Conservation (phyloP, 1,139 yeast species). For the Torulaspora globosa region DNA sequence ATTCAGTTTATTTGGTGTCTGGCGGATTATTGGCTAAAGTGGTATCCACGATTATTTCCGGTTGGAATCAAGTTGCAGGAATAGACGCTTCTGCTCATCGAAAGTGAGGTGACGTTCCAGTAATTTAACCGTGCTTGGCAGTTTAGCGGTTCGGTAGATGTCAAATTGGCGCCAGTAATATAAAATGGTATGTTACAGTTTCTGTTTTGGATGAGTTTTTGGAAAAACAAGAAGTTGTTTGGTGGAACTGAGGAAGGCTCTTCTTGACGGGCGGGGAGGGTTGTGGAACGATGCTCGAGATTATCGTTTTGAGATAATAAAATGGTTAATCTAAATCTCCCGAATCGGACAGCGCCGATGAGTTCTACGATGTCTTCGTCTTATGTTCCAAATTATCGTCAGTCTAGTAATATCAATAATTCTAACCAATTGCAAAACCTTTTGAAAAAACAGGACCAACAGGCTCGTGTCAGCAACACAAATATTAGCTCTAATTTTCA, state of each 20-base stretch:
- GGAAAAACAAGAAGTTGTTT: not conserved
- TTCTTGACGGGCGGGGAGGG: not conserved
- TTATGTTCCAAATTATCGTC: slow-evolving; percentile 5
- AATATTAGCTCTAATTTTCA: slow-evolving; percentile 28
- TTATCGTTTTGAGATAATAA: slow-evolving; percentile 5
- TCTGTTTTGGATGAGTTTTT: not conserved
- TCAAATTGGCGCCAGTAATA: slow-evolving; percentile 4
- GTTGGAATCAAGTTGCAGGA: not conserved
- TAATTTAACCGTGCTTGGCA: slow-evolving; percentile 3
- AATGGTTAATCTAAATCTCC: slow-evolving; percentile 11
- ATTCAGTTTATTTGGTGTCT: not conserved
- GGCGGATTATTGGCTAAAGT: not conserved
- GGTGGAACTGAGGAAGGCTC: not conserved
- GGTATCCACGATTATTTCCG: slow-evolving; percentile 8
- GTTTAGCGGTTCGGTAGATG: slow-evolving; percentile 3
- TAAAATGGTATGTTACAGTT: slow-evolving; percentile 13
- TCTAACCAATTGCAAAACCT: slow-evolving; percentile 20
- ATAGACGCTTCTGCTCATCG: slow-evolving; percentile 5
- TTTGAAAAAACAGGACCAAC: slow-evolving; percentile 25
- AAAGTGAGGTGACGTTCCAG: slow-evolving; percentile 10
- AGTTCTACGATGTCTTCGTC: slow-evolving; percentile 6
- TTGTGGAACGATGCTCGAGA: slow-evolving; percentile 5
- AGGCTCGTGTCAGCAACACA: slow-evolving; percentile 18
- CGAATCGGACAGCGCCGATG: slow-evolving; percentile 9
- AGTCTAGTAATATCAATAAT: slow-evolving; percentile 3